phyloP scores from a whole-genome alignment of 2,329 filamentous ascomycete species.

The Colletotrichum plurivorum region DNA sequence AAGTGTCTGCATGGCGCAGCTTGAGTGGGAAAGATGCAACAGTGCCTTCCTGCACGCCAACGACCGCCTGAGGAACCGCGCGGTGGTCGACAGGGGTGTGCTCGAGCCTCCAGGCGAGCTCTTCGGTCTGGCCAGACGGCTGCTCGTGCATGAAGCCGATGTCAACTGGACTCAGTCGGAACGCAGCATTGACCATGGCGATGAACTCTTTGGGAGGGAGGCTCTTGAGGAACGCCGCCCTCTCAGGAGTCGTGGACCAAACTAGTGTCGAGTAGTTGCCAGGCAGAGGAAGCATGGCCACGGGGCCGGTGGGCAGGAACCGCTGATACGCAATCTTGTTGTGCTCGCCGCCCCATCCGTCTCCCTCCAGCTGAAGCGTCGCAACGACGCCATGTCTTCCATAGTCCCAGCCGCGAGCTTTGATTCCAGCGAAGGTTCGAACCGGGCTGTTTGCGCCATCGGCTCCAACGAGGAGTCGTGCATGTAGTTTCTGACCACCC shows the following conservation, averaged over 20 bases:
- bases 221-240: constrained; percentile 84
- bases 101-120: constrained; percentile 85
- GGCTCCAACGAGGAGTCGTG: constrained; percentile 89
- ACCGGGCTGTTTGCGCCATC: constrained; percentile 97
- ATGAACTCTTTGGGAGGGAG: constrained; percentile 81
- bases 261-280: constrained; percentile 88
- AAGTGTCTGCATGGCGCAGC: constrained; percentile 93
- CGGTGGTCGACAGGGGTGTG: constrained; percentile 73
- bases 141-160: constrained; percentile 85
- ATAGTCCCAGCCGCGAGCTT: constrained; percentile 94
- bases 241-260: constrained; percentile 90
- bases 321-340: constrained; percentile 91
- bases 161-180: constrained; percentile 85
- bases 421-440: constrained; percentile 88
- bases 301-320: constrained; percentile 91
- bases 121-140: constrained; percentile 73
- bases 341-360: constrained; percentile 66
- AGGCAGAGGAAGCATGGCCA: constrained; percentile 92
- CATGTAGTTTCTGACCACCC: constrained; percentile 77
- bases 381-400: constrained; percentile 91
- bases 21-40: constrained; percentile 93
- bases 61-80: constrained; percentile 75
- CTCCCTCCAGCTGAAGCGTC: constrained; percentile 80
- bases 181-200: constrained; percentile 93
- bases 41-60: constrained; percentile 81